These are phyloP conservation scores for Cercospora sesami DNA, from an alignment of 2,329 filamentous ascomycete genomes.

Conservation along the genomic window DNA sequence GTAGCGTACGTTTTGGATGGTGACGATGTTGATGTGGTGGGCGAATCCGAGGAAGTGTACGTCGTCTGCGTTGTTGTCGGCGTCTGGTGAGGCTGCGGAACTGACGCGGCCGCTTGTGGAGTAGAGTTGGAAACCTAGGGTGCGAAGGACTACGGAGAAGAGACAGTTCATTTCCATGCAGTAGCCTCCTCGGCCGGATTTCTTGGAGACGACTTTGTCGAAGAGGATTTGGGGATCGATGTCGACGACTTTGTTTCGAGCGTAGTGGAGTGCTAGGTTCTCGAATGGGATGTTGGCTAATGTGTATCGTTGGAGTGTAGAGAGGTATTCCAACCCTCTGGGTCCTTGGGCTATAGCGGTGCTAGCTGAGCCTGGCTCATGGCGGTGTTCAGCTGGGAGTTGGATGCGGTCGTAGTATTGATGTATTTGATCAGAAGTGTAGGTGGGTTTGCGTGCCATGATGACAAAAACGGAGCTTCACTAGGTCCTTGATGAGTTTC, in stretches of 20 bases:
- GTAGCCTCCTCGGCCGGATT: constrained; percentile 55
- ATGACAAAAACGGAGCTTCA: neutral
- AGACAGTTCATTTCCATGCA: constrained; percentile 62
- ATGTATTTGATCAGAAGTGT: constrained; percentile 27
- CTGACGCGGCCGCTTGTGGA: constrained; percentile 44
- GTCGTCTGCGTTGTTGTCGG: constrained; percentile 24
- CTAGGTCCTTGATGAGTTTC: no score
- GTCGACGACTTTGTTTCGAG: constrained; percentile 49
- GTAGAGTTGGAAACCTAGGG: constrained; percentile 52
- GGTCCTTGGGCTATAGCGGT: constrained; percentile 19
- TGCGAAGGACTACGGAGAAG: constrained; percentile 53
- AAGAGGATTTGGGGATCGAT: constrained; percentile 54
- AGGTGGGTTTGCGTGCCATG: constrained; percentile 17
- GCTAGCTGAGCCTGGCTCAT: constrained; percentile 23
- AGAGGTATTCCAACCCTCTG: constrained; percentile 29
- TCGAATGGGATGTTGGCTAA: constrained; percentile 56
- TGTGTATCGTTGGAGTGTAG: constrained; percentile 30
- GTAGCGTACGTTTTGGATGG: constrained; percentile 52
- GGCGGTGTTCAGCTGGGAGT: constrained; percentile 28
- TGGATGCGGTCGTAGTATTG: constrained; percentile 31
- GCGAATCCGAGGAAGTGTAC: constrained; percentile 32
- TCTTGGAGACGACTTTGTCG: constrained; percentile 51
- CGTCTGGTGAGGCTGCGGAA: constrained; percentile 18
- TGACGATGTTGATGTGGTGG: constrained; percentile 49
- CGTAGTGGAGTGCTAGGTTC: constrained; percentile 58